Evolutionary conservation across 805 yeast species (phyloP).

Genomic region (Kazachstania psychrophila): DNA sequence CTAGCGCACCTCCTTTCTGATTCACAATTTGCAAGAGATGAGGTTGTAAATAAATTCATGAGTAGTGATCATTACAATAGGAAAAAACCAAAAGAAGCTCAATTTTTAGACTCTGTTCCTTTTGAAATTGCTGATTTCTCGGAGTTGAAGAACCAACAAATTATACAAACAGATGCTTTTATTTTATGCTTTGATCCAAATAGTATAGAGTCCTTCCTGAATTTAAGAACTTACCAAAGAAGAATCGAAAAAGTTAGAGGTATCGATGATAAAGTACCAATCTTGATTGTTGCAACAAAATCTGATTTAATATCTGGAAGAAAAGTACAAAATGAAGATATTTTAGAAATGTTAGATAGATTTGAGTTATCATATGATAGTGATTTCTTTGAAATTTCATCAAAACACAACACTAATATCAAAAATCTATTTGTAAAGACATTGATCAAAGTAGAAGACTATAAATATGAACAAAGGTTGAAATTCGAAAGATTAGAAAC

Average conservation of each 20-base stretch:
- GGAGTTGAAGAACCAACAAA: constrained; percentile 18
- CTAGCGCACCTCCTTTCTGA: neutral
- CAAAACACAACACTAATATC: constrained; percentile 16
- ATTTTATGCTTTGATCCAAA: constrained; percentile 22
- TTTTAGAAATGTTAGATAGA: constrained; percentile 11
- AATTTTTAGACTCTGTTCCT: constrained; percentile 18
- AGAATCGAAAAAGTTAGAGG: constrained; percentile 17
- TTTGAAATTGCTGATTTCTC: constrained; percentile 18
- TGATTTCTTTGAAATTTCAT: constrained; percentile 17
- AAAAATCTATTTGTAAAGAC: constrained; percentile 10
- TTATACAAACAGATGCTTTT: constrained; percentile 26
- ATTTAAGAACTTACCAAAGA: constrained; percentile 13
- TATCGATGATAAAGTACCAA: constrained; percentile 13
- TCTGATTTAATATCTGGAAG: constrained; percentile 11
- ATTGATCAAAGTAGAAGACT: constrained; percentile 9
- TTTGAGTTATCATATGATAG: constrained; percentile 10
- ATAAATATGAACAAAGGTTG: constrained; percentile 6
- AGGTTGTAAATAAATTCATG: neutral
- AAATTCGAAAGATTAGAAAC: neutral
- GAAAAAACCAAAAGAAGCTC: constrained; percentile 9
- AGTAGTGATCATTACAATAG: neutral
- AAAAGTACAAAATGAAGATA: constrained; percentile 9
- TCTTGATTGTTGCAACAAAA: constrained; percentile 18
- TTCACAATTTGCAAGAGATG: neutral
- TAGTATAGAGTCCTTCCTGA: constrained; percentile 13